Conservation (phyloP, 1,284 basidiomycete genomes). For the Moesziomyces antarcticus region DNA sequence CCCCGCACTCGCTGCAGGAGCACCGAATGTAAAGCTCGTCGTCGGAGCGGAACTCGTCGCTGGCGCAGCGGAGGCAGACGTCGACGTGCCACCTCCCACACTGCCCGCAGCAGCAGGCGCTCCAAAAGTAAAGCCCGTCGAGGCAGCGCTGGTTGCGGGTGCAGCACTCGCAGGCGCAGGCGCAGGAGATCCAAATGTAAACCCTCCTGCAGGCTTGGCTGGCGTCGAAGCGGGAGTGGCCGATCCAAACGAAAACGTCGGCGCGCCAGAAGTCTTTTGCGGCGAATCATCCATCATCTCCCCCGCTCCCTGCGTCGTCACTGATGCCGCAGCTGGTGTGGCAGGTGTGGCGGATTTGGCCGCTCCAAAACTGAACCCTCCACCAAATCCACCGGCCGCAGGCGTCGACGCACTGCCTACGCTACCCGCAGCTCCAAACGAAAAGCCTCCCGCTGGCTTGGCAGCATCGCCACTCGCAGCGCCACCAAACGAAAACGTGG, state of each 20-base stretch:
- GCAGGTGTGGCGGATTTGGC: conserved; percentile 4
- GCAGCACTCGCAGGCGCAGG: neutral
- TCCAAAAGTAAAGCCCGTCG: conserved; percentile 29
- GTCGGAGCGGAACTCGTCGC: conserved; percentile 3
- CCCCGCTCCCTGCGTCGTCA: too few relatives aligned
- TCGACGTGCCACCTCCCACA: too few relatives aligned
- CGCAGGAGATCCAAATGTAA: conserved; percentile 32
- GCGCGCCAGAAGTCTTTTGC: conserved; percentile 1
- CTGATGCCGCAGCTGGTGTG: too few relatives aligned
- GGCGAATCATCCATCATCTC: conserved; percentile 56
- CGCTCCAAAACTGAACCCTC: conserved; percentile 26
- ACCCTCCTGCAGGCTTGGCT: conserved; percentile 2
- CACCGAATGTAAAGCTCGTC: conserved; percentile 34
- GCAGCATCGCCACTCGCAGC: neutral
- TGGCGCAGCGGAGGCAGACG: conserved; percentile 10
- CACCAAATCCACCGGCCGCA: conserved; percentile 8
- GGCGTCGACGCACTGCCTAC: neutral
- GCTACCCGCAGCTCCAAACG: conserved; percentile 5
- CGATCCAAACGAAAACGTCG: conserved; percentile 11
- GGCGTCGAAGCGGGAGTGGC: conserved; percentile 9
- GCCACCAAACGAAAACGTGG: conserved; percentile 31
- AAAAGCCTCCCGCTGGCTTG: conserved; percentile 13
- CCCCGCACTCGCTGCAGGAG: neutral
- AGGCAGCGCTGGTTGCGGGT: conserved; percentile 1
- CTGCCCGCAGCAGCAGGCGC: conserved; percentile 2